phyloP scores from a whole-genome alignment of 2,329 filamentous ascomycete species.

The Aspergillus udagawae region DNA sequence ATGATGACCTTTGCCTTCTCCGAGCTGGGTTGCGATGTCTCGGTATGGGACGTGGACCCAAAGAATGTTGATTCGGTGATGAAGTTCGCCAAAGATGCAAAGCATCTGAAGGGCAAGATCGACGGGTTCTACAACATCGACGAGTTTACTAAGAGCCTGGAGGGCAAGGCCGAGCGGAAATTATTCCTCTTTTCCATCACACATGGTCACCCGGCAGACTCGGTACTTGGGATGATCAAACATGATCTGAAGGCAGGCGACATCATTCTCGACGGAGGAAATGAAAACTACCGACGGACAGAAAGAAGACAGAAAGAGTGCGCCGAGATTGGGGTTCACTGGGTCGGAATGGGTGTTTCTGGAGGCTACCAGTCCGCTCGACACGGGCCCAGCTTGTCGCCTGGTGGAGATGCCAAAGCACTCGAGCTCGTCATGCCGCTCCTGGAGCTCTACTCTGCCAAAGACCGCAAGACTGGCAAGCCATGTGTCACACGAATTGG shows the following conservation, averaged over 20 bases:
- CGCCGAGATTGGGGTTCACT: constrained; percentile 55
- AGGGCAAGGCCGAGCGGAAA: constrained; percentile 27
- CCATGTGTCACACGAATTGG: constrained; percentile 61
- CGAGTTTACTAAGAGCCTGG: constrained; percentile 33
- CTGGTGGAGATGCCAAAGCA: constrained; percentile 56
- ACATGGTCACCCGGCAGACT: constrained; percentile 37
- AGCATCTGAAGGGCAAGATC: constrained; percentile 29
- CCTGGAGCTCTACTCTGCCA: constrained; percentile 58
- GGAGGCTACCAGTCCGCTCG: constrained; percentile 67
- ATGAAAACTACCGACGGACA: constrained; percentile 64
- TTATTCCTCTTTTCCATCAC: constrained; percentile 41
- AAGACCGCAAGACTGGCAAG: constrained; percentile 52
- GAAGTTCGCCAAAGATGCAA: constrained; percentile 17
- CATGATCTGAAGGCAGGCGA: constrained; percentile 56
- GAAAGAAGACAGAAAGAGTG: constrained; percentile 59
- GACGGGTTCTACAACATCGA: constrained; percentile 32
- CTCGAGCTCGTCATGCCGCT: constrained; percentile 59
- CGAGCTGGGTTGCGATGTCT: constrained; percentile 36
- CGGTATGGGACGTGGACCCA: constrained; percentile 35
- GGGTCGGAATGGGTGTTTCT: constrained; percentile 65
- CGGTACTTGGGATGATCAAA: constrained; percentile 38
- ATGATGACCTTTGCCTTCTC: constrained; percentile 42
- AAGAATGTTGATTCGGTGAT: constrained; percentile 33
- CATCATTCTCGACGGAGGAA: constrained; percentile 65
- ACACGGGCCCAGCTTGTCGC: constrained; percentile 64